Percentiles rank a stretch among this genome's conserved stretches.
Evolutionary conservation across 805 yeast genomes (phyloP).

Genomic region (Hyphopichia homilentoma): DNA sequence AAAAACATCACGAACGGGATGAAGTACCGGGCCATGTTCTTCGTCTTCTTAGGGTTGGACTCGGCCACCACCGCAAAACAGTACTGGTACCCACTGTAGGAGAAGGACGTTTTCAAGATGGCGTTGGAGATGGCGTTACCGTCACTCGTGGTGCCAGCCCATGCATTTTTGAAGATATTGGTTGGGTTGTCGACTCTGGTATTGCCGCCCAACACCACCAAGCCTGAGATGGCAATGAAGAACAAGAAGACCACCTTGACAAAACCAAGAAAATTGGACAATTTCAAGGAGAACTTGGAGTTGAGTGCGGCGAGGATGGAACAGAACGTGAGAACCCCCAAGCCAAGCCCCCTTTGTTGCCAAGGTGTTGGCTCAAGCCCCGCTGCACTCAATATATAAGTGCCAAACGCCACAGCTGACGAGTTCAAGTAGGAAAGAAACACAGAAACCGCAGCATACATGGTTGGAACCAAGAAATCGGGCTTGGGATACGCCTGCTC

Average conservation of each 20-base stretch:
- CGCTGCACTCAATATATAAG: constrained; percentile 31
- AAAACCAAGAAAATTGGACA: constrained; percentile 31
- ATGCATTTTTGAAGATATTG: constrained; percentile 32
- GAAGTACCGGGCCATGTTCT: constrained; percentile 20
- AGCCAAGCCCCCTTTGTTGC: constrained; percentile 35
- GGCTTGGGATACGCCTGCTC: constrained; percentile 38
- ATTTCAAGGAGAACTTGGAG: constrained; percentile 24
- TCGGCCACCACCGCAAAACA: constrained; percentile 36
- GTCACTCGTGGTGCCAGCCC: constrained; percentile 38
- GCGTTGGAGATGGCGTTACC: constrained; percentile 42
- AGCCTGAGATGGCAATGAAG: constrained; percentile 31
- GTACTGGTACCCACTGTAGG: constrained; percentile 40
- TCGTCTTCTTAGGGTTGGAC: constrained; percentile 20
- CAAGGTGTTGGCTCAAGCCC: constrained; percentile 24
- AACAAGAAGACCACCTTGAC: constrained; percentile 29
- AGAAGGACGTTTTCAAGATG: constrained; percentile 41
- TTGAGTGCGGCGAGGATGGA: constrained; percentile 17
- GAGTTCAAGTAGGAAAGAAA: constrained; percentile 32
- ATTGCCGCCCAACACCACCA: constrained; percentile 34
- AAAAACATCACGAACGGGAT: constrained; percentile 29
- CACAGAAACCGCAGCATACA: constrained; percentile 36
- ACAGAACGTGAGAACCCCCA: constrained; percentile 24
- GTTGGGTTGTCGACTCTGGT: constrained; percentile 29
- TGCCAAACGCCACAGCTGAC: constrained; percentile 36
- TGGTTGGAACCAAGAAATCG: constrained; percentile 29